phyloP scores from a whole-genome alignment of 148 eudicot species.

The Limonium bicolor region DNA sequence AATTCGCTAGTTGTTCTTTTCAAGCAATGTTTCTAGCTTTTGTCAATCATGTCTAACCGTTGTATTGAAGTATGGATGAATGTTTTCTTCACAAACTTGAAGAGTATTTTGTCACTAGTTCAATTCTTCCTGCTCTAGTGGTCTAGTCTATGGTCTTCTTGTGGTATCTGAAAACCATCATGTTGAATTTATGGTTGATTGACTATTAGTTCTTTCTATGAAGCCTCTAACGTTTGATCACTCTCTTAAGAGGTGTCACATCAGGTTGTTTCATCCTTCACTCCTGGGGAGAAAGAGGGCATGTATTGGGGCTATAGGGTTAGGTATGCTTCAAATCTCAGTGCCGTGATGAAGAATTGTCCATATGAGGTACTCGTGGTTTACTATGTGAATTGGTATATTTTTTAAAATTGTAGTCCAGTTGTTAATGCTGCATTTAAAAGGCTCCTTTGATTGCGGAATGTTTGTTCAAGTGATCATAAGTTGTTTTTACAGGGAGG shows the following conservation, averaged over 20 bases:
- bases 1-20: too few relatives aligned
- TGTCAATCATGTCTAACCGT: too few relatives aligned
- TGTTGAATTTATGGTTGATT: too few relatives aligned
- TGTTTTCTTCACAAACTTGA: too few relatives aligned
- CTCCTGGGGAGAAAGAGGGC: conserved; percentile 64
- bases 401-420: background rate
- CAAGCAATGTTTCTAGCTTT: too few relatives aligned
- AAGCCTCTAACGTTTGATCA: too few relatives aligned
- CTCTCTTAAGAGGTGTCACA: conserved; percentile 30
- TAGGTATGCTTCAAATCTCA: conserved; percentile 82
- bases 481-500: conserved; percentile 40
- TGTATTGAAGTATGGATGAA: too few relatives aligned
- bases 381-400: background rate
- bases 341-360: conserved; percentile 54
- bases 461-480: background rate
- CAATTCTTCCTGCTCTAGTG: too few relatives aligned
- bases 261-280: conserved; percentile 57
- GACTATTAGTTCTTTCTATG: too few relatives aligned
- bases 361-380: conserved; percentile 51
- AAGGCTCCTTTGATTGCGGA: background rate
- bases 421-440: background rate
- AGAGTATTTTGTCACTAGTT: too few relatives aligned
- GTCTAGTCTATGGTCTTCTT: too few relatives aligned
- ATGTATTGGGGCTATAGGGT: conserved; percentile 97
- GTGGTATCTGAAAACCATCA: too few relatives aligned